Conservation (phyloP, 768 basidiomycete genomes). For the Rhizopogon roseolus region DNA sequence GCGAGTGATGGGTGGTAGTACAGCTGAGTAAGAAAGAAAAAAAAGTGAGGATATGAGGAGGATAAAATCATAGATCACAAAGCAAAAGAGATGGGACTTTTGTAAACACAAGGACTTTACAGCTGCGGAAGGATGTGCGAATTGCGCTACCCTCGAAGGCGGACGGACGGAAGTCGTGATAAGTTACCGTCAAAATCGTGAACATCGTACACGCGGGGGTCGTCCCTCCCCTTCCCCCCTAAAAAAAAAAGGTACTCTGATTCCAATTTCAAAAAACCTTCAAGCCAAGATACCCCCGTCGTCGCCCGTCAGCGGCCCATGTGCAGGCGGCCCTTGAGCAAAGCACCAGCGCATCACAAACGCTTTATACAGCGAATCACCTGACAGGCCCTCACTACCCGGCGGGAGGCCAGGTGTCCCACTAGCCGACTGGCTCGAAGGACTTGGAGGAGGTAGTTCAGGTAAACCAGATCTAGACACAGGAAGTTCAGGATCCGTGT, state of each 20-base stretch:
- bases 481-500: constrained; percentile 3
- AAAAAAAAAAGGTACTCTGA: not conserved
- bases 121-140: not conserved
- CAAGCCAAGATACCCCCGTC: constrained; percentile 14
- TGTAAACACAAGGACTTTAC: not conserved
- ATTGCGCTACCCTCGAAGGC: not conserved
- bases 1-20: not conserved
- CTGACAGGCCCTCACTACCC: constrained; percentile 3
- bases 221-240: too few species aligned
- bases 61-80: not conserved
- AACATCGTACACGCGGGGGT: not conserved
- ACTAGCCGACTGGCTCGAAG: not conserved
- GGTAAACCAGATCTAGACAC: constrained; percentile 3
- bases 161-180: not conserved
- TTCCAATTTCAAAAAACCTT: not conserved
- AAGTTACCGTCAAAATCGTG: not conserved
- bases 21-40: not conserved
- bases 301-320: not conserved
- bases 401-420: not conserved
- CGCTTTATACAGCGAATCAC: constrained; percentile 47
- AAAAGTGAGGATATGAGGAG: not conserved
- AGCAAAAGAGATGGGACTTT: not conserved
- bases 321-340: constrained; percentile 38
- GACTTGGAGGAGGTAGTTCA: constrained; percentile 16
- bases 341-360: constrained; percentile 70